Percentiles rank a stretch among this genome's conserved stretches.
Evolutionary conservation across 2,329 filamentous ascomycete species (phyloP).

Genomic region (Calonectria montana): DNA sequence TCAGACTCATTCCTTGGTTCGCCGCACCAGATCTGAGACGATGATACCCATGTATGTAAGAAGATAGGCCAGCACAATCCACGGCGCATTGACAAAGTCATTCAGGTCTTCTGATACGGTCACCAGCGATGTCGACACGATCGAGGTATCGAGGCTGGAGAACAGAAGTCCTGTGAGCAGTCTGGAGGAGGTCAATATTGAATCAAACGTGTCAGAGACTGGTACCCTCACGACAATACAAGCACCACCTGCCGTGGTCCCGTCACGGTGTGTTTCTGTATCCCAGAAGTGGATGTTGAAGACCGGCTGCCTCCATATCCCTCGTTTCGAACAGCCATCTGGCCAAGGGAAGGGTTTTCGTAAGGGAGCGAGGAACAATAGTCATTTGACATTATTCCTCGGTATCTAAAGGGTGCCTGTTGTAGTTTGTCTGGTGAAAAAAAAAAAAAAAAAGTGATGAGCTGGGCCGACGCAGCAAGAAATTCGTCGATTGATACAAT

Average conservation of each 20-base stretch:
- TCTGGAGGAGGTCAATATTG: conserved; percentile 46
- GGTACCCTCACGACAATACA: conserved; percentile 48
- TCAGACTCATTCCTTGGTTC: conserved; percentile 13
- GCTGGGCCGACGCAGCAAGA: background rate
- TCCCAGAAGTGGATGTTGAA: conserved; percentile 19
- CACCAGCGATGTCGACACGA: conserved; percentile 68
- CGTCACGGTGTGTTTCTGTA: conserved; percentile 39
- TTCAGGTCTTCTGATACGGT: conserved; percentile 64
- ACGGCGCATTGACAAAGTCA: conserved; percentile 64
- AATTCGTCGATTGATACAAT: background rate
- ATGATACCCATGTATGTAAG: conserved; percentile 65
- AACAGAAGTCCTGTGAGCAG: conserved; percentile 66
- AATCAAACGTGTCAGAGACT: background rate
- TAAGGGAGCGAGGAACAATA: conserved; percentile 48
- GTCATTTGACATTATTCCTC: conserved; percentile 40
- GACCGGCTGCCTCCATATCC: conserved; percentile 9
- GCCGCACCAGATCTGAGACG: background rate
- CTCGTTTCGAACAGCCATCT: conserved; percentile 40
- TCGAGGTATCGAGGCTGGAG: conserved; percentile 68
- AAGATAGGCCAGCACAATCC: conserved; percentile 67
- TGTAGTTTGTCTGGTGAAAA: no score
- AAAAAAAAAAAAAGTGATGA: background rate
- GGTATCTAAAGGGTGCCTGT: background rate
- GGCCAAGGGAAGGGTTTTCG: conserved; percentile 46
- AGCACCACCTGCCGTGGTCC: conserved; percentile 46